Conservation (phyloP, 495 filamentous ascomycete species). For the Xylaria grammica region DNA sequence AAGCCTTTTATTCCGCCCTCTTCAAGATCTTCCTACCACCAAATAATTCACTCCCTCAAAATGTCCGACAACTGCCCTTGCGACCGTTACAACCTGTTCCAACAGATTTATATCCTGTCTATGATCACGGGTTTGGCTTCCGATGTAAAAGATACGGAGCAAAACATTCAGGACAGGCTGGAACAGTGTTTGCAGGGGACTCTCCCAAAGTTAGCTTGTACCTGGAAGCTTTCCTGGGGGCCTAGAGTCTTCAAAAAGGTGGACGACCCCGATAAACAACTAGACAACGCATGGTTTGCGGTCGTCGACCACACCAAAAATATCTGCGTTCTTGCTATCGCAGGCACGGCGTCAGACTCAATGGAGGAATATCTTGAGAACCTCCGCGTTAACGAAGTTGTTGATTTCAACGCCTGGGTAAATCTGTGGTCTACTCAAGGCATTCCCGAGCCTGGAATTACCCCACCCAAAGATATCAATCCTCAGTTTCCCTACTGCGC, state of each 20-base stretch:
- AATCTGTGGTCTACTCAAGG: background rate
- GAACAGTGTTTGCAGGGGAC: background rate
- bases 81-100: constrained; percentile 14
- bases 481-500: background rate
- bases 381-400: background rate
- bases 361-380: constrained; percentile 1
- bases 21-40: background rate
- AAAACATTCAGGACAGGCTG: background rate
- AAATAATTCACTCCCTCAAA: background rate
- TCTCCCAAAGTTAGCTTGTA: constrained; percentile 1
- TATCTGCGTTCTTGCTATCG: constrained; percentile 9
- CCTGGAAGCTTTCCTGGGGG: constrained; percentile 1
- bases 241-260: constrained; percentile 1
- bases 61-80: constrained; percentile 1
- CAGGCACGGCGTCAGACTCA: constrained; percentile 1
- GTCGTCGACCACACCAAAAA: background rate
- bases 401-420: constrained; percentile 13
- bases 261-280: background rate
- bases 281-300: constrained; percentile 15
- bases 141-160: background rate
- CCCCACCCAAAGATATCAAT: background rate
- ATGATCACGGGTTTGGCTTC: constrained; percentile 2
- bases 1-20: background rate
- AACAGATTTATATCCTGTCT: constrained; percentile 14
- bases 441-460: background rate